Evolutionary conservation across 106 monocot genomes (phyloP), one percentile per base, ranked within the genome.

Genomic region (Hemerocallis citrina): DNA sequence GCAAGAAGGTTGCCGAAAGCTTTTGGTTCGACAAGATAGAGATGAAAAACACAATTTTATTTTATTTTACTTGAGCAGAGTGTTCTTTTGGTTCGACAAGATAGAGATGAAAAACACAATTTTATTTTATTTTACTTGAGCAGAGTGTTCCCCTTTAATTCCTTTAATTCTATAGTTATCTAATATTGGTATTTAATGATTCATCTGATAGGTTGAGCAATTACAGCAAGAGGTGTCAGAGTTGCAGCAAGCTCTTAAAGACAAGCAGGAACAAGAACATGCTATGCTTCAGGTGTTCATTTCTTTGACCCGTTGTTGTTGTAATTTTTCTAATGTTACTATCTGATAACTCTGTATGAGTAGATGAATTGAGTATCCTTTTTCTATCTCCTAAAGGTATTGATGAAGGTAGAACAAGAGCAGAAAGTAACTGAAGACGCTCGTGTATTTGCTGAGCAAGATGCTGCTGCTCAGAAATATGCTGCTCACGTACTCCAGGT

Each of bases 371-470:
- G 0, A 65, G 35, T 9, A 9, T 43, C 17, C 20, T 33, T 56
- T 17, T 19, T 1, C 20, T 32, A 44, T 23, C 40, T 32, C 27
- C 27, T 57, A 52, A 39, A 92, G 92, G 86, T 92, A 15, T 70
- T 92, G 74, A 86, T 92, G 92, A 70, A 80, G 51, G 83, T 92
- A 23, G 92, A 92, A 70, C 92, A 92, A 84, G 92, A 91, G 64
- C 86, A 86, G 59, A 91, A 83, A 65, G 75, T 86, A 29, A 83
- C 86, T 25, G 91, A 91, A 77, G 86, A 91, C 74, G 91, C 85
- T 52, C 85, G 91, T 19, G 71, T 79, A 68, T 83, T 61, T 68
- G 83, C 86, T 34, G 92, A 92, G 68, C 87, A 83, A 78, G 92
- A 86, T 59, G 86, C 80, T 57, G 77, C 75, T 67, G 79, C 77